phyloP scores from a whole-genome alignment of 176 grass and related monocot species.

The bread wheat (Triticum aestivum) region DNA sequence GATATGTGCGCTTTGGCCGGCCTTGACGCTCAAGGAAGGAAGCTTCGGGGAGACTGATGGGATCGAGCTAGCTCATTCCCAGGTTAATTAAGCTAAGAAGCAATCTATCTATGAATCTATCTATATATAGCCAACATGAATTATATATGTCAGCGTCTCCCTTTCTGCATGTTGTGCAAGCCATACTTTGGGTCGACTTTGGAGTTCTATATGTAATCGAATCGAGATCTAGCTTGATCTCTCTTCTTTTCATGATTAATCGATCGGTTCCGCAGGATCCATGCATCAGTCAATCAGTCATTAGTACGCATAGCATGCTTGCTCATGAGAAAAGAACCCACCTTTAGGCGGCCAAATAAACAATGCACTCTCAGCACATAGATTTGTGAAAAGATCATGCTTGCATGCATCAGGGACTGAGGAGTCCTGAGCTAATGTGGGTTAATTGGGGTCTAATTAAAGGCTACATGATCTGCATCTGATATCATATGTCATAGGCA shows the following conservation, averaged over 20 bases:
- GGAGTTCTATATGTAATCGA: slow-evolving; percentile 57
- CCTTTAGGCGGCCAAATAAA: slow-evolving; percentile 41
- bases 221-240: slow-evolving; percentile 59
- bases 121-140: slow-evolving; percentile 39
- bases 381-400: slow-evolving; percentile 36
- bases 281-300: slow-evolving; percentile 47
- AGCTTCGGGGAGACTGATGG: slow-evolving; percentile 38
- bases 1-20: slow-evolving; percentile 4
- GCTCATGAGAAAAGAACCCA: background rate
- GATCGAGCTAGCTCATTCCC: slow-evolving; percentile 29
- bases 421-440: slow-evolving; percentile 22
- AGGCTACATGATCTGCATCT: slow-evolving; percentile 51
- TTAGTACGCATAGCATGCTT: slow-evolving; percentile 42
- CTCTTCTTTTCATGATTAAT: slow-evolving; percentile 60
- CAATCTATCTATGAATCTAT: slow-evolving; percentile 48
- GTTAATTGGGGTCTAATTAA: slow-evolving; percentile 26
- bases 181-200: slow-evolving; percentile 48
- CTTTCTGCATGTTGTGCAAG: slow-evolving; percentile 58
- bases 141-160: slow-evolving; percentile 39
- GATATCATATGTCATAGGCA: slow-evolving; percentile 73
- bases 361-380: slow-evolving; percentile 10
- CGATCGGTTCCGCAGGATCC: slow-evolving; percentile 50
- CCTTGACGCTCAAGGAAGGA: slow-evolving; percentile 31
- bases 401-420: slow-evolving; percentile 37
- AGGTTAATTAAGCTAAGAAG: slow-evolving; percentile 54